Base-by-base conservation (phyloP, 345 rosid species). In the Fremontodendron californicum region DNA sequence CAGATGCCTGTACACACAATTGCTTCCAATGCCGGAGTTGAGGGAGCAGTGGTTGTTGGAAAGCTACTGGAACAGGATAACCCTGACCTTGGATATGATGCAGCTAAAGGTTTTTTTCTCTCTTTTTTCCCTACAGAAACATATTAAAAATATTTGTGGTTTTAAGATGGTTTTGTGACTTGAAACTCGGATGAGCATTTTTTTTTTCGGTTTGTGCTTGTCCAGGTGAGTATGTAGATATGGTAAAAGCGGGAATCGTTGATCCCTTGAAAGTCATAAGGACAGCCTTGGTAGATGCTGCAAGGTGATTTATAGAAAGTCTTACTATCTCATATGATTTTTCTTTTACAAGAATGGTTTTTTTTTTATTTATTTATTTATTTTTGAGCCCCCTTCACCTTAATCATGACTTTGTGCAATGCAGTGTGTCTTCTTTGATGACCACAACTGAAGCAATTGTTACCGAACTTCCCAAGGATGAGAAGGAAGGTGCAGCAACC, bases 181-280 rank as follows among this genome's bases (percentile, higher is more conserved):
- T 29, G 52, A n/a, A 33, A 63, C 0, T 37, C 12, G 12, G 21
- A 11, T 19, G 51, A 25, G 11, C 23, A 43, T n/a, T 11, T 45
- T 21, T 21, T n/a, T n/a, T 60, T 55, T 27, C 2, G 6, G 0
- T 18, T 4, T 13, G 37, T 48, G 43, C 54, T 61, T 75, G 33
- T 46, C 75, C 87, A 90, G 91, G 89, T 82, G 90, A 86, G 65
- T 89, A 88, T 37, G 88, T 89, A 11, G 91, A 88, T 75, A 89
- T 89, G 91, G 84, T 89, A 37, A 86, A 86, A 60, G 80, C 89
- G 0, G 91, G 90, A 55, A 91, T 87, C 31, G 85, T 88, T 18
- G 92, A 89, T 72, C 93, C 90, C 9, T 55, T 91, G 78, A 91
- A 91, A 81, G 93, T 89, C 43, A 87, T 91, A 48, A 86, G 90